Evolutionary conservation across 345 rosid species (phyloP), one percentile per base, ranked within the genome.

Genomic region (Triadica sebifera): DNA sequence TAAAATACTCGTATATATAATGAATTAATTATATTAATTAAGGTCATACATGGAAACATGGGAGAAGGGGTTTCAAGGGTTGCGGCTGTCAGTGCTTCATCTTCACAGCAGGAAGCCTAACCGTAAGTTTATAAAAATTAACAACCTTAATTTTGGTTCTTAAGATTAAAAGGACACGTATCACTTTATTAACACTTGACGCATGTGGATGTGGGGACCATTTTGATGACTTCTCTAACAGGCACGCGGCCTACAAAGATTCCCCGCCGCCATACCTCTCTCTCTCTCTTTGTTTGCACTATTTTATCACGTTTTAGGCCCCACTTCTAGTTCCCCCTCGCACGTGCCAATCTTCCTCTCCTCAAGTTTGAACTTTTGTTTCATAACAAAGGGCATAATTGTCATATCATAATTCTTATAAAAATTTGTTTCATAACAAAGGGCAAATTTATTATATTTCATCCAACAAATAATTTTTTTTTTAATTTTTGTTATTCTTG

Each of bases 71-170:
- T 70, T 83, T 87, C 88, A 87, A 87, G 59, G 68, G 79, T 81
- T 85, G 86, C 86, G 87, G 85, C 88, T 58, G 74, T 17, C 16
- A 60, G 86, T 83, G 83, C n/a, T n/a, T n/a, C n/a, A n/a, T n/a
- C 75, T 74, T 69, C 82, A 5, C 70, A 74, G 66, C 61, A 68
- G 78, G 78, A 81, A 76, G 60, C 65, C 53, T 50, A 74, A 43
- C 56, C 37, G 16, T 3, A 38, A 47, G 12, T 11, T 15, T 6
- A 0, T 41, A 20, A 62, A 34, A 13, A n/a, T n/a, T 43, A 12
- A 0, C 25, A 13, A 46, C 52, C 16, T 15, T 45, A 47, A 24
- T 52, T 65, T 37, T 5, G 13, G 11, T n/a, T 47, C 2, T 1
- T 29, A 29, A 0, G 3, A 0, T 16, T n/a, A n/a, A 0, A 1